Base-by-base conservation (phyloP, 2,329 filamentous ascomycete species). In the Helminthosporium solani region DNA sequence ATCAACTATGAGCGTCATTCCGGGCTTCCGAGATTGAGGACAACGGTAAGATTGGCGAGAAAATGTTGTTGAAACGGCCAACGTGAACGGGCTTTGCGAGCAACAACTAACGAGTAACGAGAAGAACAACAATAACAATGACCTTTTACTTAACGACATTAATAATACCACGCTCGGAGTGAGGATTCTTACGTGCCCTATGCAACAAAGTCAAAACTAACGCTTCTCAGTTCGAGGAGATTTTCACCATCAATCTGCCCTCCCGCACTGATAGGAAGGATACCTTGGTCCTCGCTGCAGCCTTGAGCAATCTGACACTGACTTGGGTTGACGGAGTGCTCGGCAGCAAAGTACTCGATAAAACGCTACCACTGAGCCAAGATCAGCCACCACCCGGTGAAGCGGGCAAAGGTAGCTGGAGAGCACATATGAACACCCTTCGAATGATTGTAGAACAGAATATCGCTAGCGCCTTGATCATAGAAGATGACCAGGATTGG, bases 181-280 rank as follows among this genome's bases (percentile, higher is more conserved):
- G 36, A 34, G 47, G 19, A 7, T 7, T 33, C 9, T 7, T 19
- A 31, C 14, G 5, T 27, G 25, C 7, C 25, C 25, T 12, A 27
- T 12, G 7, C 25, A 27, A 15, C 14, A 8, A 20, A 4, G 14
- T 4, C 2, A 40, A 25, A 7, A 23, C 12, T 4, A n/a, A n/a
- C n/a, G n/a, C 14, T 25, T 40, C 33, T 18, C 19, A 79, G 77
- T 80, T 81, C 50, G 67, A 75, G 21, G 69, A 76, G 40, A 74
- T 80, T 8, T 71, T 79, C 47, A 75, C 77, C 15, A 69, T 81
- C 33, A 78, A 75, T 33, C 67, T 81, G 2, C 73, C 75, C 0
- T 63, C 67, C 3, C 66, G 78, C 2, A 74, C 69, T 12, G 78
- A 81, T 48, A 72, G 76, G 11, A 70, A 75, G 25, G 76, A 81